Evolutionary conservation across 179 eudicot genomes (phyloP).

Genomic region (Vitellaria paradoxa): DNA sequence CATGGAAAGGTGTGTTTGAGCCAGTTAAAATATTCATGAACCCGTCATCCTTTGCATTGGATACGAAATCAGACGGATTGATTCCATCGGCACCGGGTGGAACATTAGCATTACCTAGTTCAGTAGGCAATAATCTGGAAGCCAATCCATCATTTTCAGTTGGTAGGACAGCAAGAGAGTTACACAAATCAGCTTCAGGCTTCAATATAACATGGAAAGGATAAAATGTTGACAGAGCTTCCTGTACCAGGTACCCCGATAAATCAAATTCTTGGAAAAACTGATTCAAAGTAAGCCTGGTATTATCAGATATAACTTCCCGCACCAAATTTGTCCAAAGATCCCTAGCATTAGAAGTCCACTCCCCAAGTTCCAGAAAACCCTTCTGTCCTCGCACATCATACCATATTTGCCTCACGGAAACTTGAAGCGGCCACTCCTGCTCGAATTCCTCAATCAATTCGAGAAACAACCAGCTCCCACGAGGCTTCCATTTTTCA

Average conservation of each 20-base stretch:
- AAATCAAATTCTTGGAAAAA: conserved; percentile 22
- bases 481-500: conserved; percentile 63
- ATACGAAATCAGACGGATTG: neutral
- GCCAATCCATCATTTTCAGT: conserved; percentile 8
- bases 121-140: too few relatives aligned
- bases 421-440: conserved; percentile 47
- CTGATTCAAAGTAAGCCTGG: conserved; percentile 32
- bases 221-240: conserved; percentile 16
- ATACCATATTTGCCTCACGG: conserved; percentile 83
- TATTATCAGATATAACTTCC: conserved; percentile 41
- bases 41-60: neutral
- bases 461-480: conserved; percentile 72
- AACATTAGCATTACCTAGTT: neutral
- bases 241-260: conserved; percentile 24
- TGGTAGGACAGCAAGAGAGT: conserved; percentile 21
- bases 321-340: conserved; percentile 50
- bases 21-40: neutral
- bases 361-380: conserved; percentile 44
- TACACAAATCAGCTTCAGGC: conserved; percentile 19
- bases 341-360: conserved; percentile 43
- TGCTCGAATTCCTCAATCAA: conserved; percentile 44
- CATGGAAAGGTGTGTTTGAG: conserved; percentile 8
- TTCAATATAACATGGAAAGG: conserved; percentile 15
- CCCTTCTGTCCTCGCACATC: conserved; percentile 47
- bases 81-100: conserved; percentile 1